A percentile compares a stretch with the other conserved stretches of the same genome.
phyloP scores from a whole-genome alignment of 768 basidiomycete genomes.

The Royoungia palumana region DNA sequence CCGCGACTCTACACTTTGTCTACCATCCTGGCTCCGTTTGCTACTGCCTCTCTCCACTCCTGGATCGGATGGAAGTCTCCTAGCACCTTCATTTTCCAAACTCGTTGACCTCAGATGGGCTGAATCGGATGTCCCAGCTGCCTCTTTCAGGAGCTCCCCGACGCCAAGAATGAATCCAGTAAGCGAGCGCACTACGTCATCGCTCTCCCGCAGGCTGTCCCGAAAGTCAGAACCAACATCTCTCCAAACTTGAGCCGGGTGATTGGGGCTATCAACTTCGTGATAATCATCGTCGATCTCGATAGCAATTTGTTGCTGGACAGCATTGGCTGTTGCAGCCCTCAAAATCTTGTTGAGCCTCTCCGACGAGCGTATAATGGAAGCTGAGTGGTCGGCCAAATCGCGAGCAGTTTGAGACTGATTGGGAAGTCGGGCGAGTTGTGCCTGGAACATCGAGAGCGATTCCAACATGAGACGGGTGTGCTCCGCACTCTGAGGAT shows the following conservation, averaged over 20 bases:
- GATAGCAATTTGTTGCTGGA: constrained; percentile 72
- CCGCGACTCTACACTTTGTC: constrained; percentile 49
- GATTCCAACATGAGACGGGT: constrained; percentile 68
- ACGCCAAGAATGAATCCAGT: constrained; percentile 76
- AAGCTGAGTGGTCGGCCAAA: constrained; percentile 57
- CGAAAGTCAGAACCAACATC: constrained; percentile 68
- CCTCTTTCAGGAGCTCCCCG: constrained; percentile 65
- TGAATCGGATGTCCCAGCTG: constrained; percentile 31
- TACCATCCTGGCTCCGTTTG: constrained; percentile 52
- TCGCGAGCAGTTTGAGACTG: constrained; percentile 48
- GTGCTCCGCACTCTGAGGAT: constrained; percentile 49
- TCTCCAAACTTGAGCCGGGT: constrained; percentile 61
- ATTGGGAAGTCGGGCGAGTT: constrained; percentile 54
- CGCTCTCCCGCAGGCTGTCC: constrained; percentile 67
- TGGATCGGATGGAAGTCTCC: constrained; percentile 33
- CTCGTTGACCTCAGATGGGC: constrained; percentile 50
- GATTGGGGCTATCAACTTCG: constrained; percentile 25
- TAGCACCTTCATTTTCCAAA: constrained; percentile 47
- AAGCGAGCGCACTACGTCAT: constrained; percentile 73
- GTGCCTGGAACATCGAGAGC: constrained; percentile 64
- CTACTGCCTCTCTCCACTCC: constrained; percentile 38
- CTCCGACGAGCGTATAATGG: constrained; percentile 63
- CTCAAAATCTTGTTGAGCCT: constrained; percentile 62
- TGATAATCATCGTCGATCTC: constrained; percentile 56
- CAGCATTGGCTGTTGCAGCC: constrained; percentile 50